Percentiles rank a stretch among this genome's conserved stretches.
These are phyloP conservation scores for Trypanosomatidae sp. DNA, from an alignment of 208 protist species.

Conservation along the genomic window DNA sequence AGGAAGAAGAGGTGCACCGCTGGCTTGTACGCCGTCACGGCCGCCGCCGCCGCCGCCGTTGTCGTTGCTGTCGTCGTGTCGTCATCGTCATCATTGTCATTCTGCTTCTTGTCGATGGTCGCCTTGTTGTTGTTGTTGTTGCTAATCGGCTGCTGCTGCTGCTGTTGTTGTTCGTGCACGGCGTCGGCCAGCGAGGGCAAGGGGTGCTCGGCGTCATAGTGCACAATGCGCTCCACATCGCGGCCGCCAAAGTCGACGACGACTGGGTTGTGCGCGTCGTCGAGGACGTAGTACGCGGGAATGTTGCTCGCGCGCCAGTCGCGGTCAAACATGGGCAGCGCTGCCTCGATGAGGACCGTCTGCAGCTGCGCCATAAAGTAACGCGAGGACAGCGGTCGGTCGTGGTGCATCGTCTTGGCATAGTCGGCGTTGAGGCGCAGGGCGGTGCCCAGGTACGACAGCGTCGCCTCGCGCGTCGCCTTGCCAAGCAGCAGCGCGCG, in stretches of 20 bases:
- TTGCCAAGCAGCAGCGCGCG: conserved; percentile 38
- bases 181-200: conserved; percentile 17
- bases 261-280: conserved; percentile 10
- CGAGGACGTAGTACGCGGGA: conserved; percentile 48
- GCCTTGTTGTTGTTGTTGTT: too few species aligned
- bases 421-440: conserved; percentile 69
- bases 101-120: too few species aligned
- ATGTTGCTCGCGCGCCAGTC: conserved; percentile 13
- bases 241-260: conserved; percentile 35
- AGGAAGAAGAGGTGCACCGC: conserved; percentile 75
- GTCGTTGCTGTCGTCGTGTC: too few species aligned
- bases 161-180: too few species aligned
- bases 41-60: not conserved
- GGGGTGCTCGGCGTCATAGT: conserved; percentile 40
- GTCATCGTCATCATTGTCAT: too few species aligned
- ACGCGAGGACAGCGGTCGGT: conserved; percentile 53
- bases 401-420: conserved; percentile 63
- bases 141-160: too few species aligned
- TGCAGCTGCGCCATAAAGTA: conserved; percentile 76
- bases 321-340: conserved; percentile 41
- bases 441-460: conserved; percentile 46
- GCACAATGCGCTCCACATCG: conserved; percentile 66
- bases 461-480: conserved; percentile 39
- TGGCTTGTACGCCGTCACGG: conserved; percentile 37
- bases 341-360: conserved; percentile 49